These are phyloP conservation scores for Linnemannia zychae DNA, from an alignment of 192 early-diverging fungal species.

Conservation along the genomic window DNA sequence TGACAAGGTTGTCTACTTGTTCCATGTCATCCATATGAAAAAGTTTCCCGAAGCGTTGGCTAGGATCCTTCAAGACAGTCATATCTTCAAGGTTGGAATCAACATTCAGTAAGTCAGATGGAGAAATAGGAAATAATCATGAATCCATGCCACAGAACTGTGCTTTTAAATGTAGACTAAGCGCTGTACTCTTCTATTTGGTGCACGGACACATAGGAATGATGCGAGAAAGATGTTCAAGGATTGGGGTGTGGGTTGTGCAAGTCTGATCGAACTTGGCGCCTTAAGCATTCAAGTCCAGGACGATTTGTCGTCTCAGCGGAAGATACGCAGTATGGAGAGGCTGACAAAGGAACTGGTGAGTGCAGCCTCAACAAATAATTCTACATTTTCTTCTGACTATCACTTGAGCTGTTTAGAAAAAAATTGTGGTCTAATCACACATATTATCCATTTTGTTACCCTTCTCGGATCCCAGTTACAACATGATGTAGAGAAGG, in stretches of 20 bases:
- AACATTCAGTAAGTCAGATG: constrained; percentile 32
- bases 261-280: constrained; percentile 40
- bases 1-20: constrained; percentile 38
- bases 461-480: constrained; percentile 9
- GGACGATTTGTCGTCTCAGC: constrained; percentile 6
- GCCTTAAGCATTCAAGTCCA: constrained; percentile 28
- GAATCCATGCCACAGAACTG: no score
- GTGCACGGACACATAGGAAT: neutral
- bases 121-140: no score
- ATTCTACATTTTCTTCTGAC: neutral
- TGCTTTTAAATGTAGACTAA: neutral
- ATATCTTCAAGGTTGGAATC: constrained; percentile 46
- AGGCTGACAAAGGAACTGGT: constrained; percentile 32
- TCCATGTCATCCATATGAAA: constrained; percentile 49
- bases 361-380: neutral
- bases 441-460: neutral
- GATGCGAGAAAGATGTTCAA: constrained; percentile 51
- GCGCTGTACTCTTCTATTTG: neutral
- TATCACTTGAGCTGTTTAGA: no score
- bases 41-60: constrained; percentile 30
- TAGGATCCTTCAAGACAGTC: constrained; percentile 27
- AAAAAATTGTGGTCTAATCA: neutral
- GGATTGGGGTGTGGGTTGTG: constrained; percentile 46
- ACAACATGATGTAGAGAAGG: constrained; percentile 36
- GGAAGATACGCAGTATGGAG: constrained; percentile 42